Percentiles rank a stretch among this genome's conserved stretches.
phyloP scores from a whole-genome alignment of 176 grass and related monocot species.

The Sorghum bicolor region DNA sequence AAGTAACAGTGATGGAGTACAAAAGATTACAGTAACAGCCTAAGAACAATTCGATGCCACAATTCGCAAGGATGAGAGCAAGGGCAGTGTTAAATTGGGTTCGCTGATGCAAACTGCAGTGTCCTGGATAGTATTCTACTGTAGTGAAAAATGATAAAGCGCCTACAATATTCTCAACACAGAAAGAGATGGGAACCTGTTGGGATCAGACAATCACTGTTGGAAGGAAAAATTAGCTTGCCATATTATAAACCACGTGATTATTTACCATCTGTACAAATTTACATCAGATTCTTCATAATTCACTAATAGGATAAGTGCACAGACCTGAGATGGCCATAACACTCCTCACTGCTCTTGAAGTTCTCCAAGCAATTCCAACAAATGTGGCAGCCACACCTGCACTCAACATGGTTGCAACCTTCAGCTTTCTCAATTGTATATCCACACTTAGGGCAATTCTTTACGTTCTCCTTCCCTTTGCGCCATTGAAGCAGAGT shows the following conservation, averaged over 20 bases:
- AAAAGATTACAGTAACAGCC: too few species aligned
- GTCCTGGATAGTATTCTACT: neutral
- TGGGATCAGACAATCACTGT: neutral
- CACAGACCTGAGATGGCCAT: slow-evolving; percentile 60
- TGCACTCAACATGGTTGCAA: slow-evolving; percentile 88
- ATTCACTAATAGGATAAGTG: slow-evolving; percentile 44
- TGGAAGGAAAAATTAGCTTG: neutral
- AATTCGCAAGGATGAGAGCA: neutral
- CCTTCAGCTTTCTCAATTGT: slow-evolving; percentile 87
- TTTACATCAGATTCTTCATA: slow-evolving; percentile 38
- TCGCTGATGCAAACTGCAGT: neutral
- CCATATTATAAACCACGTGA: slow-evolving; percentile 17
- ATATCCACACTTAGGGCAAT: slow-evolving; percentile 64
- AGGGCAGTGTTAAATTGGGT: neutral
- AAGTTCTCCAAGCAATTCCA: slow-evolving; percentile 79
- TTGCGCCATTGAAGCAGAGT: slow-evolving; percentile 69
- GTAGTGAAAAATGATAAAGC: neutral
- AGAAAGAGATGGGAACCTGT: neutral
- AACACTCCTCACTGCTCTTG: slow-evolving; percentile 63
- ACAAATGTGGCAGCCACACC: slow-evolving; percentile 77
- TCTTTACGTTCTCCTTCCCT: slow-evolving; percentile 77
- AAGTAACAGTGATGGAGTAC: too few species aligned
- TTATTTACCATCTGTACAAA: slow-evolving; percentile 34
- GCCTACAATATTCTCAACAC: neutral
- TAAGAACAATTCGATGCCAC: neutral